A percentile compares a stretch with the other conserved stretches of the same genome.
phyloP scores from a whole-genome alignment of 179 eudicot species.

The Corrigiola litoralis region DNA sequence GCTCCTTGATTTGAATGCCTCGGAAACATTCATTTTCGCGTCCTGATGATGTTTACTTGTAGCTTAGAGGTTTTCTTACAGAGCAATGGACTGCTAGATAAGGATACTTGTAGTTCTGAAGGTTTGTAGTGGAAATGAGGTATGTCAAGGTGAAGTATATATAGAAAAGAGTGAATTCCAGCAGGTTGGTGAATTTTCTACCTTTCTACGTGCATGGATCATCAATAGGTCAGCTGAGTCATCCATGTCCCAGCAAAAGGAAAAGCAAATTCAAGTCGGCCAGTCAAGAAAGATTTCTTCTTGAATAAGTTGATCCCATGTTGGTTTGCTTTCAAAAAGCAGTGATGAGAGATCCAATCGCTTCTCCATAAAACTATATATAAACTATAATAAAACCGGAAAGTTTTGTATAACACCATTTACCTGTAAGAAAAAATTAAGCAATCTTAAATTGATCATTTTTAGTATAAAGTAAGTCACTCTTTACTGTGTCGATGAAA shows the following conservation, averaged over 20 bases:
- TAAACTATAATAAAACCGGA: not conserved
- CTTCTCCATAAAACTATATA: too few relatives aligned
- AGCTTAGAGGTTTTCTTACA: too few relatives aligned
- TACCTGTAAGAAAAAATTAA: too few relatives aligned
- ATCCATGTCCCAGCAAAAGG: conserved; percentile 15
- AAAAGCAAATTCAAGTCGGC: not conserved
- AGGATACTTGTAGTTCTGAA: not conserved
- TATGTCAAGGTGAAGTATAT: conserved; percentile 6
- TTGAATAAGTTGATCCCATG: conserved; percentile 14
- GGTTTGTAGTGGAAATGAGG: not conserved
- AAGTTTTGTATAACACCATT: too few relatives aligned
- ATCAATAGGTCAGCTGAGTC: conserved; percentile 10
- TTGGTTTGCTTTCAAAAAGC: conserved; percentile 10
- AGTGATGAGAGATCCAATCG: not conserved
- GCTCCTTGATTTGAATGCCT: conserved; percentile 25
- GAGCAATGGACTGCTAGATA: not conserved
- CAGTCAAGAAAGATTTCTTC: conserved; percentile 17
- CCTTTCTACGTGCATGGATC: conserved; percentile 1
- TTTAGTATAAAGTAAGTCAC: too few relatives aligned
- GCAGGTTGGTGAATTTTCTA: not conserved
- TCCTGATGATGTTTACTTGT: too few relatives aligned
- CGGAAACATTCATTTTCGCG: conserved; percentile 23
- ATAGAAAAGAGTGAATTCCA: not conserved
- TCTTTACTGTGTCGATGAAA: too few relatives aligned
- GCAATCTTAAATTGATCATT: too few relatives aligned